Evolutionary conservation across 306 rosid species (phyloP).

Genomic region (Parietaria judaica): DNA sequence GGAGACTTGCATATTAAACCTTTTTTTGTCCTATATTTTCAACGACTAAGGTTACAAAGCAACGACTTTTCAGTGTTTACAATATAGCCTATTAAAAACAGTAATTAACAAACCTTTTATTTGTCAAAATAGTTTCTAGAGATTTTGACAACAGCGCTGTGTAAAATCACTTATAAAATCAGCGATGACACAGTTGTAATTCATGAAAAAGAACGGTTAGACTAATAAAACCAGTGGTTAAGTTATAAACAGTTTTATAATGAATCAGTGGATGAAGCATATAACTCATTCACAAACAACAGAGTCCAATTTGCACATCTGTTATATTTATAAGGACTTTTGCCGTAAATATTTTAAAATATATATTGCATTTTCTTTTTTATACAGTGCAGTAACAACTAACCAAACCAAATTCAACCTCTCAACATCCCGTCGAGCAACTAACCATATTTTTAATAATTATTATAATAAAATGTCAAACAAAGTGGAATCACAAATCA

Average conservation of each 20-base stretch:
- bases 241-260: neutral
- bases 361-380: too few species aligned
- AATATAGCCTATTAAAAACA: neutral
- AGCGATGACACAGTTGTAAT: too few species aligned
- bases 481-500: neutral
- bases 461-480: neutral
- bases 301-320: neutral
- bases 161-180: too few species aligned
- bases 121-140: neutral
- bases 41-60: too few species aligned
- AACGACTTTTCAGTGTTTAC: neutral
- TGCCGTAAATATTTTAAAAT: too few species aligned
- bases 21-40: too few species aligned
- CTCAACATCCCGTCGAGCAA: conserved; percentile 21
- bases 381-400: conserved; percentile 17
- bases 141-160: neutral
- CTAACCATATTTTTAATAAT: neutral
- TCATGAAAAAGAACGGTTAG: too few species aligned
- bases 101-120: neutral
- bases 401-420: conserved; percentile 40
- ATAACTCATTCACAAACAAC: neutral
- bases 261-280: neutral
- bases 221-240: too few species aligned
- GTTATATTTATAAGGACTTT: neutral
- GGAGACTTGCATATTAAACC: too few species aligned